Evolutionary conservation across 208 protist genomes (phyloP).

Genomic region (Acanthamoeba royreba): DNA sequence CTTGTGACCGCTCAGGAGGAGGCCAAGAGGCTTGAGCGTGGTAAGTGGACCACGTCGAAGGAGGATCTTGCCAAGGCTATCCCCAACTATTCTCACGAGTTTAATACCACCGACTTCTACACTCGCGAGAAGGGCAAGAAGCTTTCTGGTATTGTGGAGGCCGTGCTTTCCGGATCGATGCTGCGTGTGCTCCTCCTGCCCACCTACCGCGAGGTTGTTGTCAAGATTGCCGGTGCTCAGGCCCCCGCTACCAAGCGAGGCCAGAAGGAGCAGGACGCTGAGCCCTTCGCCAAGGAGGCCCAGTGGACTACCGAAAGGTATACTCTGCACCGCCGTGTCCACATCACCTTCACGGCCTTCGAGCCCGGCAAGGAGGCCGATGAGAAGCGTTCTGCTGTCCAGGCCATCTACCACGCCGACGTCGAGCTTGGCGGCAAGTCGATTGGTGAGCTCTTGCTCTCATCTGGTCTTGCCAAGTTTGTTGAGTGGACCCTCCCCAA

Average conservation of each 20-base stretch:
- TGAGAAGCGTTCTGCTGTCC: neutral
- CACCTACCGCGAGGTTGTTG: constrained; percentile 8
- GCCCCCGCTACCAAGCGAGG: neutral
- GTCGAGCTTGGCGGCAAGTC: constrained; percentile 10
- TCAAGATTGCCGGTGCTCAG: constrained; percentile 9
- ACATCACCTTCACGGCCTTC: constrained; percentile 28
- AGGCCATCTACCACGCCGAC: constrained; percentile 22
- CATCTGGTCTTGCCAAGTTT: neutral
- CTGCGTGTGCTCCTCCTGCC: constrained; percentile 14
- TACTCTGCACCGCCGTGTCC: neutral
- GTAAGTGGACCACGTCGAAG: constrained; percentile 33
- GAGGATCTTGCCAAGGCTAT: constrained; percentile 20
- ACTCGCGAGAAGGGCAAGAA: constrained; percentile 37
- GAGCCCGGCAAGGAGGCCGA: constrained; percentile 44
- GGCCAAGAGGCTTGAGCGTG: neutral
- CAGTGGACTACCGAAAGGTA: constrained; percentile 47
- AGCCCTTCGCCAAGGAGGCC: constrained; percentile 43
- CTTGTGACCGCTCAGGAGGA: neutral
- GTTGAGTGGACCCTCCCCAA: constrained; percentile 42
- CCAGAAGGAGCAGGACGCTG: constrained; percentile 14
- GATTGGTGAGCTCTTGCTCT: constrained; percentile 29
- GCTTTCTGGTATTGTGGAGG: neutral
- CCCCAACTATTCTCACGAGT: neutral
- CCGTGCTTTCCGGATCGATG: constrained; percentile 38
- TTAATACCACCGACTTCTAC: constrained; percentile 28